Conservation (phyloP, 116 monocot genomes). For the Zostera marina region DNA sequence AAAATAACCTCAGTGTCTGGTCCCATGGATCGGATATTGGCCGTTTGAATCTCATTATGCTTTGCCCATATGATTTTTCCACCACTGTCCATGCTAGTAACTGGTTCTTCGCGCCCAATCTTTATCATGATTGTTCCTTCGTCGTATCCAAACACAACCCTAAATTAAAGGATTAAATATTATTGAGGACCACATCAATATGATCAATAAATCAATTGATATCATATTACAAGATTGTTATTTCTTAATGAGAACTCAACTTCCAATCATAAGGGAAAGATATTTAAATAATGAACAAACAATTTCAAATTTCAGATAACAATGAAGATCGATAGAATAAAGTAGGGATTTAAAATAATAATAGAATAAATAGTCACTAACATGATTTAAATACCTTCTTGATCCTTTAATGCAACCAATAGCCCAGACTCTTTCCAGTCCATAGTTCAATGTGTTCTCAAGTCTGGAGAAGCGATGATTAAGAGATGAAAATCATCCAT, state of each 20-base stretch:
- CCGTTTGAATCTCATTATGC: slow-evolving; percentile 94
- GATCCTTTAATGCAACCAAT: slow-evolving; percentile 78
- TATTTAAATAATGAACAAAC: neutral
- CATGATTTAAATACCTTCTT: slow-evolving; percentile 39
- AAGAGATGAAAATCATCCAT: neutral
- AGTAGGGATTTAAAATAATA: too few relatives aligned
- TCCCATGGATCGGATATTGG: slow-evolving; percentile 74
- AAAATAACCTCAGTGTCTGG: slow-evolving; percentile 56
- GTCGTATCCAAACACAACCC: slow-evolving; percentile 89
- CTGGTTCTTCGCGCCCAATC: slow-evolving; percentile 86
- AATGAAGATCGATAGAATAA: neutral
- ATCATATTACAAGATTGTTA: neutral
- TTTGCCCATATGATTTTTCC: slow-evolving; percentile 98
- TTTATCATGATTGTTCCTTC: slow-evolving; percentile 98
- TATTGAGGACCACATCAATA: neutral
- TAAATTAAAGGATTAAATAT: slow-evolving; percentile 7
- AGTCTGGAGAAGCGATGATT: slow-evolving; percentile 25
- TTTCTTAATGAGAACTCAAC: neutral
- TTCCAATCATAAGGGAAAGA: neutral
- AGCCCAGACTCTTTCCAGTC: slow-evolving; percentile 90
- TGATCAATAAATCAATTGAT: neutral
- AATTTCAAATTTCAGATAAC: neutral
- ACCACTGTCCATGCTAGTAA: slow-evolving; percentile 89
- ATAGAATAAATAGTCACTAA: neutral
- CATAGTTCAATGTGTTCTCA: slow-evolving; percentile 92